These are phyloP conservation scores for Saxispiralis lemnorum DNA, from an alignment of 495 filamentous ascomycete species.

Conservation along the genomic window DNA sequence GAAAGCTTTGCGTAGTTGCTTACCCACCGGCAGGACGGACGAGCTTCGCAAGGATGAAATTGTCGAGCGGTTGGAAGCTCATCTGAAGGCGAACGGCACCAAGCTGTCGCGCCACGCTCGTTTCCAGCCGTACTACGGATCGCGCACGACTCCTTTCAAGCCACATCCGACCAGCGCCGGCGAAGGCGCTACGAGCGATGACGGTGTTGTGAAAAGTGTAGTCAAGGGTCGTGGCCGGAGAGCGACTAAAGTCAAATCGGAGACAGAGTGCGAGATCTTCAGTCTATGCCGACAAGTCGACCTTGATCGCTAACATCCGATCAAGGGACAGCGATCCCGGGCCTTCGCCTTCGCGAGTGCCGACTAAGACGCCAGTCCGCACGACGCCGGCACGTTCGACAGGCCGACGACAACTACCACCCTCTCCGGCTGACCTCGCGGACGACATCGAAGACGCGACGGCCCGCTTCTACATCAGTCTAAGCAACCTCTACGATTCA, in stretches of 20 bases:
- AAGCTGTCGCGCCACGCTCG: constrained; percentile 42
- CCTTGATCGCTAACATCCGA: not conserved
- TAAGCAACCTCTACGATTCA: constrained; percentile 28
- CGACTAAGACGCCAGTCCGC: constrained; percentile 5
- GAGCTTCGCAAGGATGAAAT: constrained; percentile 67
- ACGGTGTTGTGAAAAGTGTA: constrained; percentile 23
- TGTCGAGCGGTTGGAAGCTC: constrained; percentile 54
- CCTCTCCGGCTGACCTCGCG: constrained; percentile 72
- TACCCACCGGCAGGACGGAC: constrained; percentile 39
- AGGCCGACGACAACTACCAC: constrained; percentile 47
- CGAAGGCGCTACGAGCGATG: constrained; percentile 22
- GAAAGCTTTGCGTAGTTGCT: not conserved
- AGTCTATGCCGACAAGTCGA: not conserved
- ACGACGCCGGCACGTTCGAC: constrained; percentile 28
- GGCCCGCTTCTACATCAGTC: constrained; percentile 37
- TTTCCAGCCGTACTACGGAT: constrained; percentile 62
- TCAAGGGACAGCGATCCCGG: not conserved
- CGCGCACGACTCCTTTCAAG: constrained; percentile 63
- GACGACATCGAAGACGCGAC: constrained; percentile 63
- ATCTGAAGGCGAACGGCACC: constrained; percentile 47
- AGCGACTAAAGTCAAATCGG: constrained; percentile 28
- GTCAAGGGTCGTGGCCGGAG: constrained; percentile 24
- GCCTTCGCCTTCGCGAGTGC: not conserved
- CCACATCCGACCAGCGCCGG: constrained; percentile 28
- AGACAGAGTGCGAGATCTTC: constrained; percentile 29